Evolutionary conservation across 768 basidiomycete species (phyloP).

Genomic region (Dacryopinax spathularia): DNA sequence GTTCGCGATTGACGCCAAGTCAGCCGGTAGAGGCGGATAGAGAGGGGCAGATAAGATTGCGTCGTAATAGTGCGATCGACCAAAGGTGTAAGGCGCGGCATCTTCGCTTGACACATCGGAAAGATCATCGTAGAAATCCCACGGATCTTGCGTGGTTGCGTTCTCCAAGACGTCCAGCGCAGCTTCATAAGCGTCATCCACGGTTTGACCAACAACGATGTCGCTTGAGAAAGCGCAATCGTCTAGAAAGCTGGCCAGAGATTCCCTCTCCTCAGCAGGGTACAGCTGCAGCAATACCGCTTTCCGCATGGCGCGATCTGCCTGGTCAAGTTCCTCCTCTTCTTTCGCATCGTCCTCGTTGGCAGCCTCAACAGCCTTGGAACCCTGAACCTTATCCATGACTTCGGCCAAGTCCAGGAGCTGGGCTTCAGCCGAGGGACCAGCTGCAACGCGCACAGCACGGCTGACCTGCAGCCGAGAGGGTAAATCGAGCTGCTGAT

Average conservation of each 20-base stretch:
- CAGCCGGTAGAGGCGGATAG: neutral
- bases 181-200: neutral
- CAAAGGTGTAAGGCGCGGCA: neutral
- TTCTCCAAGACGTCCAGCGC: neutral
- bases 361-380: neutral
- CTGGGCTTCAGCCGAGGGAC: neutral
- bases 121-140: neutral
- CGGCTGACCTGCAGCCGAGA: neutral
- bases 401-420: neutral
- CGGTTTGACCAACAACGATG: neutral
- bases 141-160: neutral
- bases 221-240: neutral
- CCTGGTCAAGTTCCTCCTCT: neutral
- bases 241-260: neutral
- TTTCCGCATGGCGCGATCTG: neutral
- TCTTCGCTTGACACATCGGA: neutral
- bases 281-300: neutral
- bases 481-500: neutral
- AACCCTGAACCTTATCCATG: neutral
- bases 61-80: too few species aligned
- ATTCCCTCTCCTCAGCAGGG: neutral
- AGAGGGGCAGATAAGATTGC: neutral
- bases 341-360: neutral
- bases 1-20: neutral
- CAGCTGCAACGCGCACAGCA: neutral